Percentiles rank a stretch among this genome's conserved stretches.
These are phyloP conservation scores for Pythium monospermum DNA, from an alignment of 352 stramenopile genomes.

Conservation along the genomic window DNA sequence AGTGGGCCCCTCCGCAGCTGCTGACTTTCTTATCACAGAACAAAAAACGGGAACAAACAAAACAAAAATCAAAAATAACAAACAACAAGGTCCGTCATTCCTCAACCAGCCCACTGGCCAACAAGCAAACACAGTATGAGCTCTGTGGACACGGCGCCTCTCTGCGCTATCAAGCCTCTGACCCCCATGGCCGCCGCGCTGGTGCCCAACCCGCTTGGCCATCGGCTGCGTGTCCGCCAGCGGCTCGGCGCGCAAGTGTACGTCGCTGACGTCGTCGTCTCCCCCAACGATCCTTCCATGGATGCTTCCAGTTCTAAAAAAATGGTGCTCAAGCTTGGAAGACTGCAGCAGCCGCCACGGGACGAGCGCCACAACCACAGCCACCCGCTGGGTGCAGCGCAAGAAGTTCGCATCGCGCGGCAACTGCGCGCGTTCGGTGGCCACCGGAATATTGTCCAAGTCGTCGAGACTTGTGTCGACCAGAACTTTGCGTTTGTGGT, in stretches of 20 bases:
- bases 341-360: not conserved
- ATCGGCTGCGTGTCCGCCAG: constrained; percentile 4
- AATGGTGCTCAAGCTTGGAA: constrained; percentile 7
- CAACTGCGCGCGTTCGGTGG: constrained; percentile 2
- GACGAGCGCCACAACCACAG: not conserved
- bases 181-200: not conserved
- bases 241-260: not conserved
- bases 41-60: too few relatives aligned
- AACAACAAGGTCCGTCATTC: too few relatives aligned
- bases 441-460: constrained; percentile 6
- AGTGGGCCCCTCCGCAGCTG: too few relatives aligned
- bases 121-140: not conserved
- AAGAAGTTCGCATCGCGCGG: constrained; percentile 3
- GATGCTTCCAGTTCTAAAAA: not conserved
- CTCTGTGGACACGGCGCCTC: not conserved
- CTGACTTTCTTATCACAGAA: too few relatives aligned
- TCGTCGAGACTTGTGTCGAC: not conserved
- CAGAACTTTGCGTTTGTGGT: constrained; percentile 3
- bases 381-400: not conserved
- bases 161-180: not conserved
- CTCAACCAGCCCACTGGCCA: not conserved
- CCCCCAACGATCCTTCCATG: not conserved
- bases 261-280: not conserved
- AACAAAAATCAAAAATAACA: too few relatives aligned
- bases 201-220: constrained; percentile 4